These are phyloP conservation scores for Erysimum cheiri DNA, from an alignment of 441 rosid species.

Conservation along the genomic window DNA sequence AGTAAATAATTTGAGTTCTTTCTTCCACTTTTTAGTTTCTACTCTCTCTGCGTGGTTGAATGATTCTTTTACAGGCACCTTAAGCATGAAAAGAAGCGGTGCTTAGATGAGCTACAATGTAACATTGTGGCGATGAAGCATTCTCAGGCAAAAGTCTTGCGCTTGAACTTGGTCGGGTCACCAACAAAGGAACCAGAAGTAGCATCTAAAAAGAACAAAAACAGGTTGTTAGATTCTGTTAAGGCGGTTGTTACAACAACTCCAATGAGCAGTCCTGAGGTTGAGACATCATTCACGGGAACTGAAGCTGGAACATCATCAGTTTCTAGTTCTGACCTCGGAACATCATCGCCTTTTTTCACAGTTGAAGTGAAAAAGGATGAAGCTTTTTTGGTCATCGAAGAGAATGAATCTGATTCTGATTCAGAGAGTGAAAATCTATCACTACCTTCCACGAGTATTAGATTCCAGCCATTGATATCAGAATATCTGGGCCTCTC, in stretches of 20 bases:
- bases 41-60: conserved; percentile 5
- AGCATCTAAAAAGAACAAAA: conserved; percentile 53
- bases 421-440: conserved; percentile 79
- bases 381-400: conserved; percentile 51
- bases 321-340: conserved; percentile 90
- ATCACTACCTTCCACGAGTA: conserved; percentile 68
- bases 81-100: conserved; percentile 77
- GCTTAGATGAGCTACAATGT: conserved; percentile 92
- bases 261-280: conserved; percentile 93
- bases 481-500: conserved; percentile 61
- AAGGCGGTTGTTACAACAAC: conserved; percentile 59
- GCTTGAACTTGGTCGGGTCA: conserved; percentile 86
- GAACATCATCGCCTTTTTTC: conserved; percentile 76
- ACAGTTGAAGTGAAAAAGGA: conserved; percentile 65
- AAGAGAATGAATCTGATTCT: conserved; percentile 74
- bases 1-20: conserved; percentile 33
- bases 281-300: conserved; percentile 80
- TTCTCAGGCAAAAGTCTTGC: conserved; percentile 87
- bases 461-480: conserved; percentile 77
- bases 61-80: conserved; percentile 63
- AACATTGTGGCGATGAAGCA: conserved; percentile 94
- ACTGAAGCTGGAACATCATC: conserved; percentile 96
- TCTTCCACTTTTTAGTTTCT: neutral
- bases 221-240: conserved; percentile 56
- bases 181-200: conserved; percentile 57